Evolutionary conservation across 306 rosid genomes (phyloP).

Genomic region (Erythrophleum fordii): DNA sequence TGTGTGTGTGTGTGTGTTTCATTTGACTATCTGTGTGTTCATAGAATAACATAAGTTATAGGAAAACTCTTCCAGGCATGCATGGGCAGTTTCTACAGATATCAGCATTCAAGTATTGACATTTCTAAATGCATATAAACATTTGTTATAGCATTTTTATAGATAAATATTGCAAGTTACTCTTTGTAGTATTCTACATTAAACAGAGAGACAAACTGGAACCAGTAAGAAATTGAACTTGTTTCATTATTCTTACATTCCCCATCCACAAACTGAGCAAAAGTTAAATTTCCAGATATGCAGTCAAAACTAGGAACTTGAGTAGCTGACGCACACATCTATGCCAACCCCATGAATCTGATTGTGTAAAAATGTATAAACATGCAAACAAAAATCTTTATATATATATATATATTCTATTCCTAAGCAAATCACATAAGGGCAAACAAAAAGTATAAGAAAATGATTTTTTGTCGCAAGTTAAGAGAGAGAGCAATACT

Average conservation of each 20-base stretch:
- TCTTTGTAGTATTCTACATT: not conserved
- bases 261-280: not conserved
- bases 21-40: not conserved
- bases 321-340: not conserved
- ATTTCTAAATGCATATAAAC: not conserved
- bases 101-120: not conserved
- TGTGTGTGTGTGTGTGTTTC: no score
- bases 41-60: not conserved
- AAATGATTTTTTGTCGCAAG: not conserved
- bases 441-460: not conserved
- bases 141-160: not conserved
- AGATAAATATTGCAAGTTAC: not conserved
- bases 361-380: not conserved
- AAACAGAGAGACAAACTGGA: conserved; percentile 10
- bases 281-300: not conserved
- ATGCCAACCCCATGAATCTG: not conserved
- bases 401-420: not conserved
- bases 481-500: not conserved
- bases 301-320: not conserved
- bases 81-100: not conserved
- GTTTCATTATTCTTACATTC: not conserved
- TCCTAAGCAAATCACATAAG: not conserved
- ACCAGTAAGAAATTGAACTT: not conserved
- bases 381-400: not conserved
- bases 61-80: not conserved